Percentiles rank a stretch among this genome's conserved stretches.
phyloP scores from a whole-genome alignment of 2,329 filamentous ascomycete species.

The Cladorrhinum sp. region DNA sequence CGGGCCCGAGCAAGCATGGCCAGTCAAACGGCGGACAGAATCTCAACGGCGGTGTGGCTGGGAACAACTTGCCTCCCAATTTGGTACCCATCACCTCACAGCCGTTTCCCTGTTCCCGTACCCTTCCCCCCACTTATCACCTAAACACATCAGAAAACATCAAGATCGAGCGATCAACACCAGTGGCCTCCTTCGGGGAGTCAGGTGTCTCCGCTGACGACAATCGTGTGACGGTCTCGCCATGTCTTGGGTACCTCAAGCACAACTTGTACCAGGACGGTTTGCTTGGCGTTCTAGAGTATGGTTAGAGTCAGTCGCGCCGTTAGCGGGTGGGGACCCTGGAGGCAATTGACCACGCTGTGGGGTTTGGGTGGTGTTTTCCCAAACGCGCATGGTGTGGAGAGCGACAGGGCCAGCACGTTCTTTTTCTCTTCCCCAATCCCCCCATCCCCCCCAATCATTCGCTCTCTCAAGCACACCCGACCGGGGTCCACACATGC shows the following conservation, averaged over 20 bases:
- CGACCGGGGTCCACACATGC: slow-evolving; percentile 10
- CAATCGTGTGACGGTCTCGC: slow-evolving; percentile 26
- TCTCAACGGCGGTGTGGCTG: slow-evolving; percentile 26
- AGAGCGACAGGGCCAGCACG: slow-evolving; percentile 8
- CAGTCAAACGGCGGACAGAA: slow-evolving; percentile 13
- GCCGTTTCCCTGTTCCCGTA: not conserved
- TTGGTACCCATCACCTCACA: not conserved
- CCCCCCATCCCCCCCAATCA: not conserved
- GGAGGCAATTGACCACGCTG: slow-evolving; percentile 22
- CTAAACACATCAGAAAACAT: not conserved
- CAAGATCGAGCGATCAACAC: slow-evolving; percentile 25
- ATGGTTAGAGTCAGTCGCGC: slow-evolving; percentile 24
- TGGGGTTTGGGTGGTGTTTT: slow-evolving; percentile 7
- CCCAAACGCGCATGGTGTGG: slow-evolving; percentile 12
- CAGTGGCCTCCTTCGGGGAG: slow-evolving; percentile 8
- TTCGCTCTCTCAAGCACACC: not conserved
- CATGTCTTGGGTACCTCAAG: slow-evolving; percentile 18
- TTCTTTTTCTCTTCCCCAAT: not conserved
- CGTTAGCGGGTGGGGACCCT: slow-evolving; percentile 20
- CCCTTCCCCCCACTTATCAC: slow-evolving; percentile 5
- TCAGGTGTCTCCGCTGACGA: slow-evolving; percentile 23
- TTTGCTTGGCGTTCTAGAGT: slow-evolving; percentile 18
- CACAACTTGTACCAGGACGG: not conserved
- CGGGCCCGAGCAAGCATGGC: slow-evolving; percentile 13
- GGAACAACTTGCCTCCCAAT: slow-evolving; percentile 10